Evolutionary conservation across 768 basidiomycete genomes (phyloP).

Genomic region (Saitozyma sp.): DNA sequence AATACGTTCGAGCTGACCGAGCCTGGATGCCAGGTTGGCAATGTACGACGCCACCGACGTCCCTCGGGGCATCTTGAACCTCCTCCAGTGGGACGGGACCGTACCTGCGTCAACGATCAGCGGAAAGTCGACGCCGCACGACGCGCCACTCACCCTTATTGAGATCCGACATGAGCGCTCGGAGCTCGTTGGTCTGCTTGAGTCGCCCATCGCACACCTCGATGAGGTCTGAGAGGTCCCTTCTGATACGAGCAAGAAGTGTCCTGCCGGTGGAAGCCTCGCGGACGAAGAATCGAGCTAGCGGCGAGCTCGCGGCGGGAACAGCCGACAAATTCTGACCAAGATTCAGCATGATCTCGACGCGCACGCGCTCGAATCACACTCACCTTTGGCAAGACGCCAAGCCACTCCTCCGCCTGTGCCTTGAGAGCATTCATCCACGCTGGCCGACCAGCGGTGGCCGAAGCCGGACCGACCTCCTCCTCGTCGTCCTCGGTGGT

Average conservation of each 20-base stretch:
- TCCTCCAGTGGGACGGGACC: slow-evolving; percentile 82
- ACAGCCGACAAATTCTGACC: slow-evolving; percentile 67
- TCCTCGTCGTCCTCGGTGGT: slow-evolving; percentile 52
- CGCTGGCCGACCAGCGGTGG: slow-evolving; percentile 63
- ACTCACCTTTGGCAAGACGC: slow-evolving; percentile 70
- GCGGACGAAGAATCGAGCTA: slow-evolving; percentile 83
- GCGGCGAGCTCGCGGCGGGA: slow-evolving; percentile 62
- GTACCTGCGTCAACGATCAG: slow-evolving; percentile 61
- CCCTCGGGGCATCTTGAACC: slow-evolving; percentile 80
- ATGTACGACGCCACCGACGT: slow-evolving; percentile 86
- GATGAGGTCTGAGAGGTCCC: slow-evolving; percentile 76
- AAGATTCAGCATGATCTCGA: not conserved
- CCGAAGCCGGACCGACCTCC: slow-evolving; percentile 15
- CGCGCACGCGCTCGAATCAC: no score
- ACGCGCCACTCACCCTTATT: slow-evolving; percentile 70
- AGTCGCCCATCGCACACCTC: slow-evolving; percentile 81
- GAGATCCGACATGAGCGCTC: slow-evolving; percentile 82
- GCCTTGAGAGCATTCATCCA: slow-evolving; percentile 90
- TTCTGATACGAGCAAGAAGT: slow-evolving; percentile 74
- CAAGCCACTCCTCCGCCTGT: slow-evolving; percentile 81
- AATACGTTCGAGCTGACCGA: slow-evolving; percentile 78
- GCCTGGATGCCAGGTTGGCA: slow-evolving; percentile 71
- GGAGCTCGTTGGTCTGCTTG: slow-evolving; percentile 94
- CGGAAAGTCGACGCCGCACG: slow-evolving; percentile 9
- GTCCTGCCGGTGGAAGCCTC: slow-evolving; percentile 79